Percentiles rank a stretch among this genome's conserved stretches.
phyloP scores from a whole-genome alignment of 2,329 filamentous ascomycete genomes.

The Ceratocystis albifundus region DNA sequence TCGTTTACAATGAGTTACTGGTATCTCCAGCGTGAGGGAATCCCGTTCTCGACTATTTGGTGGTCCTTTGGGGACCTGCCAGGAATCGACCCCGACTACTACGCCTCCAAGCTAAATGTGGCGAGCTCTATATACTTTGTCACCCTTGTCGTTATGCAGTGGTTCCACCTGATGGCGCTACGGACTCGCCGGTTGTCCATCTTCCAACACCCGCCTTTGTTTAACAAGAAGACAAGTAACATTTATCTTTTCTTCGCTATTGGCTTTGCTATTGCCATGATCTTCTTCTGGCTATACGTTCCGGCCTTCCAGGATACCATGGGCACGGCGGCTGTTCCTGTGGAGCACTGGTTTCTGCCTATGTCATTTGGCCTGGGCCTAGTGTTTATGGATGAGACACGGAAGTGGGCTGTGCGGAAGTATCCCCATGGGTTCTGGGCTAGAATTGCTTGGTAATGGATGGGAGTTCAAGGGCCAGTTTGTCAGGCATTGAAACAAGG shows the following conservation, averaged over 20 bases:
- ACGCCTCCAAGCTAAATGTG: constrained; percentile 70
- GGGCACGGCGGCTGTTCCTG: constrained; percentile 50
- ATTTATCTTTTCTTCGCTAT: constrained; percentile 98
- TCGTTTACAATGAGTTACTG: constrained; percentile 97
- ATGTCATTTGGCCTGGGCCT: constrained; percentile 49
- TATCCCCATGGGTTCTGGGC: constrained; percentile 48
- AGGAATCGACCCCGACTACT: constrained; percentile 82
- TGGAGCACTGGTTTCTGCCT: constrained; percentile 66
- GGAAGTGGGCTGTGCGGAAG: constrained; percentile 51
- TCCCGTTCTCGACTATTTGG: constrained; percentile 77
- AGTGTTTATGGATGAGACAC: constrained; percentile 47
- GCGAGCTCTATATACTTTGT: constrained; percentile 90
- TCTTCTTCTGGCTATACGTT: constrained; percentile 87
- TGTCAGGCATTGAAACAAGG: neutral
- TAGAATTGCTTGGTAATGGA: constrained; percentile 44
- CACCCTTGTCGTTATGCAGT: constrained; percentile 91
- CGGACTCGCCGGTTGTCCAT: constrained; percentile 90
- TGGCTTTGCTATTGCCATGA: constrained; percentile 78
- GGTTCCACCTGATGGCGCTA: constrained; percentile 99
- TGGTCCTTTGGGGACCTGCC: constrained; percentile 95
- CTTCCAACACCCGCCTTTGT: constrained; percentile 81
- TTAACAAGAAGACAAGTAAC: constrained; percentile 66
- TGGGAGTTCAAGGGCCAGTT: neutral
- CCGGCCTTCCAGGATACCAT: constrained; percentile 69
- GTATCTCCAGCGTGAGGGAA: constrained; percentile 83